Evolutionary conservation across 257 asterid genomes (phyloP).

Genomic region (Vinca minor): DNA sequence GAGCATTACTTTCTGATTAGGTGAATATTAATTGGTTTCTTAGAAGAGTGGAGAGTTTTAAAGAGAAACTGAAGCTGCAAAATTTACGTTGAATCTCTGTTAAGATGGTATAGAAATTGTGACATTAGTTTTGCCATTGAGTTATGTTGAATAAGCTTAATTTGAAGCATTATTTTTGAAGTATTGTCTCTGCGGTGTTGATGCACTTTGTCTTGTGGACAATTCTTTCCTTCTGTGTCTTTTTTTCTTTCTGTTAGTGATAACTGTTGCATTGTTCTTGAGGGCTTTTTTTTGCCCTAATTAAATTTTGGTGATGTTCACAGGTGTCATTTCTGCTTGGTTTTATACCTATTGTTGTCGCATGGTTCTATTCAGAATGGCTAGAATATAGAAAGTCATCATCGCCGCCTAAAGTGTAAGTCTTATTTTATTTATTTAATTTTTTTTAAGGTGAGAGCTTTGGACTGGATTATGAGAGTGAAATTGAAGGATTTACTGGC

Average conservation of each 20-base stretch:
- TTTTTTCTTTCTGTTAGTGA: not conserved
- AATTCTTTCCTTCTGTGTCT: not conserved
- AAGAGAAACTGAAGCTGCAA: not conserved
- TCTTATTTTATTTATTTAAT: too few species aligned
- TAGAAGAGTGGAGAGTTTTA: not conserved
- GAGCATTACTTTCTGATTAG: not conserved
- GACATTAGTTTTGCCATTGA: not conserved
- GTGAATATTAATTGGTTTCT: not conserved
- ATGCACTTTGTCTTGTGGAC: not conserved
- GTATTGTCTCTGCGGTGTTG: not conserved
- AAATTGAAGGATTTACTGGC: not conserved
- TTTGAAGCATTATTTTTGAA: not conserved
- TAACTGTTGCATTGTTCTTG: conserved; percentile 6
- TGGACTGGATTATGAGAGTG: not conserved
- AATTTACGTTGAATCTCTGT: not conserved
- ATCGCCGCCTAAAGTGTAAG: conserved; percentile 62
- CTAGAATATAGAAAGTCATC: conserved; percentile 64
- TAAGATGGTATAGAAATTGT: not conserved
- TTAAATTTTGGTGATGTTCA: conserved; percentile 18
- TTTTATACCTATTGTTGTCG: conserved; percentile 49
- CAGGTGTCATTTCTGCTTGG: conserved; percentile 95
- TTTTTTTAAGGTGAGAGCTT: not conserved
- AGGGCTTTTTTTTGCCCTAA: not conserved
- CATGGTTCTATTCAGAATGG: conserved; percentile 91
- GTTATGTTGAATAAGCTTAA: not conserved